These are phyloP conservation scores for Chimonanthus praecox DNA, from an alignment of 164 flowering plant genomes.

Conservation along the genomic window DNA sequence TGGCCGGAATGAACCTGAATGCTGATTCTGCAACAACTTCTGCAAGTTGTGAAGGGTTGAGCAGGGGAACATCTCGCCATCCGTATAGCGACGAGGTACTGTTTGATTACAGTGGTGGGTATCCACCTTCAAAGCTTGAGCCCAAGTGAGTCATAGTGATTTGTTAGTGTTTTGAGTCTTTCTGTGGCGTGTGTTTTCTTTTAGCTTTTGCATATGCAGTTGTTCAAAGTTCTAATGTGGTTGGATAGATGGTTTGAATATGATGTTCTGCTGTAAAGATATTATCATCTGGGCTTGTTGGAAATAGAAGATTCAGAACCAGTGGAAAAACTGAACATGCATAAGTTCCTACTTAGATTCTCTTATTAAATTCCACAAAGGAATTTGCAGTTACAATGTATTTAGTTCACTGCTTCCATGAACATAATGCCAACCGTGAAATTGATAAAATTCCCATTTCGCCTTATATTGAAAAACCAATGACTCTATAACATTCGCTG, in stretches of 20 bases:
- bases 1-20: slow-evolving; percentile 23
- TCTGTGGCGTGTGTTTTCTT: not conserved
- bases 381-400: no score
- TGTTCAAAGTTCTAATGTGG: not conserved
- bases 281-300: not conserved
- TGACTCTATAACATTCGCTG: no score
- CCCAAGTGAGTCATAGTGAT: slow-evolving; percentile 1
- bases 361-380: no score
- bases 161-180: not conserved
- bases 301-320: not conserved
- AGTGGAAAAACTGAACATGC: not conserved
- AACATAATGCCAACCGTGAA: no score
- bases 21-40: slow-evolving; percentile 14
- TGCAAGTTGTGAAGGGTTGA: not conserved
- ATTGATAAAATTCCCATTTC: no score
- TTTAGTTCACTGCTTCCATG: no score
- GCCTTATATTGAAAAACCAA: no score
- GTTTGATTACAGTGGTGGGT: slow-evolving; percentile 1
- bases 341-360: no score
- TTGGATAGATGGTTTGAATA: not conserved
- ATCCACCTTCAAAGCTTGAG: not conserved
- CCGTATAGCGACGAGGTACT: not conserved
- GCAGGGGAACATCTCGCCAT: not conserved
- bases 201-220: not conserved
- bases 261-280: not conserved